Base-by-base conservation (phyloP, 768 basidiomycete genomes). In the Porphyrellus cyaneotinctus region DNA sequence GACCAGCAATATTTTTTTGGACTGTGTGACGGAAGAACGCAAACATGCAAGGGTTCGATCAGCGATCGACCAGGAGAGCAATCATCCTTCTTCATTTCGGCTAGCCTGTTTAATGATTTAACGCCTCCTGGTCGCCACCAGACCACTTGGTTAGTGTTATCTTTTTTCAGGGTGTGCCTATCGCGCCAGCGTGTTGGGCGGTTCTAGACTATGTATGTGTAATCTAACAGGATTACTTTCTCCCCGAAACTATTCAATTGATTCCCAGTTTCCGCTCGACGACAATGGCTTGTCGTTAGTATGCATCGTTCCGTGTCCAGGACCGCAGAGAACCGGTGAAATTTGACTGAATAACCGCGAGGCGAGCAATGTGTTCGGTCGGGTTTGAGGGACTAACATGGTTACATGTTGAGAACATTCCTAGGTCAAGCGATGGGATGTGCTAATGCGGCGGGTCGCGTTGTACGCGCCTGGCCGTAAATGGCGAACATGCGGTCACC, bases 401-500 rank as follows among this genome's bases (percentile, higher is more conserved):
- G 51, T 30, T 49, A 54, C 45, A 48, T 48, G 43, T 51, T 41
- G 42, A 17, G 32, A 39, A 46, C 18, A 32, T 54, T 51, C 24
- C 52, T 47, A 18, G 35, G 35, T 22, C 51, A 64, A 60, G 63
- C 56, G 61, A 60, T 30, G 24, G 30, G 50, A 46, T 49, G 46
- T 45, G 48, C 13, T 50, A 59, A 56, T 28, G 9, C 42, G 30
- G 41, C 53, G 51, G 50, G 54, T 54, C 55, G 51, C 45, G 47
- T 39, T 39, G 53, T 47, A 49, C 45, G 51, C 64, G 58, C 57
- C 60, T 62, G 55, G 58, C 68, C 65, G 55, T 61, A 67, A 69
- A 64, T 52, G 61, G 60, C 47, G 51, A 63, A 67, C 73, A 74
- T 61, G 73, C 68, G 64, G 61, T 56, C 47, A 41, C 57, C 73